phyloP scores from a whole-genome alignment of 805 yeast genomes.

The Jamesozyma piceae region DNA sequence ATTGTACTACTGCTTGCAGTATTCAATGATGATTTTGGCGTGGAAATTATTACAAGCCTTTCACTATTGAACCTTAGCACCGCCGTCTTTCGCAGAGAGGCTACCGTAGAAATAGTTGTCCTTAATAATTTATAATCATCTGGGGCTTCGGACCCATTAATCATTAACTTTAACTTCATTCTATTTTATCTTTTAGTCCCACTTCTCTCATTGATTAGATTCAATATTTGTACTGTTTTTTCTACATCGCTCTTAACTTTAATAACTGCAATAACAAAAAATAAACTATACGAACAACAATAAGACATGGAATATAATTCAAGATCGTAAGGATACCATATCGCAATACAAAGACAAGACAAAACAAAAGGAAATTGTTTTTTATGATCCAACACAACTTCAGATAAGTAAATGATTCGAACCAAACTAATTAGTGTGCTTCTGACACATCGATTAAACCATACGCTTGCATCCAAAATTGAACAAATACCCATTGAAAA shows the following conservation, averaged over 20 bases:
- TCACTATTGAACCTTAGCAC: conserved; percentile 27
- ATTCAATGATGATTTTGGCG: conserved; percentile 17
- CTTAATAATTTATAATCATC: conserved; percentile 27
- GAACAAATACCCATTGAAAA: conserved; percentile 72
- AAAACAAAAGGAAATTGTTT: too few relatives aligned
- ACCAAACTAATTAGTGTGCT: not conserved
- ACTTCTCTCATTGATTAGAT: too few relatives aligned
- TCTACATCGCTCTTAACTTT: not conserved
- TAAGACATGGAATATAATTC: too few relatives aligned
- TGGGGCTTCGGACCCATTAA: conserved; percentile 24
- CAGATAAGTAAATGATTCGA: not conserved
- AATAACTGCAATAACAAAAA: not conserved
- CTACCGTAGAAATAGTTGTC: conserved; percentile 26
- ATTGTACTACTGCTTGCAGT: conserved; percentile 9
- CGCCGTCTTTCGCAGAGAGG: conserved; percentile 27
- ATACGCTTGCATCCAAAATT: conserved; percentile 45
- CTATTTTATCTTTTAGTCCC: too few relatives aligned
- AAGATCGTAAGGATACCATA: not conserved
- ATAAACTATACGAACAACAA: too few relatives aligned
- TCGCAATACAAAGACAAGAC: not conserved
- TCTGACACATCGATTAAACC: not conserved
- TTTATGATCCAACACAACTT: too few relatives aligned
- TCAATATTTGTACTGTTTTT: too few relatives aligned
- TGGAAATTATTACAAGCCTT: conserved; percentile 24
- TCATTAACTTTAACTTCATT: conserved; percentile 25